Base-by-base conservation (phyloP, 805 yeast species). In the Candida sphagnicola region DNA sequence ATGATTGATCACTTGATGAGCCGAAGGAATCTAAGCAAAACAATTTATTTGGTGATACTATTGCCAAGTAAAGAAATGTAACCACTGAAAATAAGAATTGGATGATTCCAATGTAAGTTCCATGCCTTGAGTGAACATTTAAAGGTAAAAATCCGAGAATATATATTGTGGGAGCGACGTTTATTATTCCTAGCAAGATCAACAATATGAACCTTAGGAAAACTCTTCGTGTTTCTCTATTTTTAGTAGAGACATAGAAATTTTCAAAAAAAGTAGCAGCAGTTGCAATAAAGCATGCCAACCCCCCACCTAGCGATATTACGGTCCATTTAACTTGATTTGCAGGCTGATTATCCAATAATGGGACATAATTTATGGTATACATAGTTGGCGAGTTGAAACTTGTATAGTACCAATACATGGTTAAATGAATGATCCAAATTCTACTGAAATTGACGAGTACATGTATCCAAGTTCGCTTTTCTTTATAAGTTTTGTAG, bases 391-490 rank as follows among this genome's bases (percentile, higher is more conserved):
- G 76, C 0, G 79, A 65, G 44, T 75, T 75, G 46, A 72, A 71
- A 40, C 73, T 62, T 4, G 77, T 70, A 43, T 61, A 73, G 45
- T 67, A 75, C 80, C 80, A 75, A 50, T 70, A 75, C 51, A 69
- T 58, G 2, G 72, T 56, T 4, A 71, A 45, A 47, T 75, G 80
- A 35, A 75, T 72, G 10, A 72, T 67, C 80, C 80, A 75, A 12
- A 75, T 67, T 43, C 80, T 54, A 47, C 68, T 72, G 44, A 74
- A 75, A 45, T 75, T 74, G 1, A 75, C 65, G 0, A 74, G 56
- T 3, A 70, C 44, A 51, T 75, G 80, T 49, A 70, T 53, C 78
- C 78, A 75, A 1, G 75, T 59, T 42, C 80, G 55, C 34, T 57
- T 63, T 41, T 75, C 80, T 18, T 51, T 57, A 44, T 67, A 75